Evolutionary conservation across 306 rosid species (phyloP), one percentile per base, ranked within the genome.

Genomic region (Casuarina equisetifolia): DNA sequence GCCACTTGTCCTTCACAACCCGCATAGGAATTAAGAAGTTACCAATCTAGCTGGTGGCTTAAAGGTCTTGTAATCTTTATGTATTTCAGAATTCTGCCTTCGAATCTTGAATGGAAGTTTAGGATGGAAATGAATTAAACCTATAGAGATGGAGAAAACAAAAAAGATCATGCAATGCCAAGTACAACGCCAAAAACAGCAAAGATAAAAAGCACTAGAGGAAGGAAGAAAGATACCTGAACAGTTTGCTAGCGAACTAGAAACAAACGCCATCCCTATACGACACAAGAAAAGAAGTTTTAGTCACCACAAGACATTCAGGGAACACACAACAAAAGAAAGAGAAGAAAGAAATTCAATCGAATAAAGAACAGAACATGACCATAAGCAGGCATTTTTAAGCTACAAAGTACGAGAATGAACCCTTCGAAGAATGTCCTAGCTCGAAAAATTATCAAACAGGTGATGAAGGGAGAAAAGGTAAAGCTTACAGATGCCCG

Each of bases 231-330:
- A 62, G 42, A 42, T 55, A 80, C 87, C 87, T 55, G 89, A 82
- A 82, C 69, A 86, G 50, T 48, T 79, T 52, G 68, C 85, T 70
- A 78, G 79, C 9, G 78, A 48, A 12, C 8, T 71, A 63, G 83
- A 84, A 83, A 75, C 79, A 46, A 80, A 70, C 36, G 17, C 75
- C 97, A 89, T 91, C 78, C 79, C 68, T 67, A 59, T 44, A 50
- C 44, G 49, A 72, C 46, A 73, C n/a, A 15, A 19, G 43, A 69
- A 69, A 76, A 73, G 20, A 69, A 66, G 19, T n/a, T 44, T 44
- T 44, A 68, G 72, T 40, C 10, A 38, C 5, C 2, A 2, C 39
- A 11, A 5, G 39, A 42, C 17, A 17, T 19, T 20, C 17, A 19
- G 36, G 16, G 15, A 10, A 40, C 50, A 66, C 5, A 66, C 13